Conservation (phyloP, 116 monocot genomes). For the Cymodocea nodosa region DNA sequence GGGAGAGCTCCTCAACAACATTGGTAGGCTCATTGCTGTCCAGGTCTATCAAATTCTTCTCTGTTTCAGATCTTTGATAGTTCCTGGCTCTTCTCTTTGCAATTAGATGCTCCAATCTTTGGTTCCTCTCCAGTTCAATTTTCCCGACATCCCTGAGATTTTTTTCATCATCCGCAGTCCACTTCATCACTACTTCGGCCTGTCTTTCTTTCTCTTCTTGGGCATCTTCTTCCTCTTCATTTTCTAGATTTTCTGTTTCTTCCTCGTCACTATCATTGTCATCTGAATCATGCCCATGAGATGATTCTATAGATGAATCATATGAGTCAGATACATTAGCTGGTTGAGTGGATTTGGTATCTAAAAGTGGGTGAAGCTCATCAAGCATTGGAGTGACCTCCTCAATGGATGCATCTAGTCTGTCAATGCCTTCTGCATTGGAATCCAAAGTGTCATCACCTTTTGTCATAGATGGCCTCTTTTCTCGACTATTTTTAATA, state of each 20-base stretch:
- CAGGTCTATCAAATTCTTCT: slow-evolving; percentile 51
- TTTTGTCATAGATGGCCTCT: slow-evolving; percentile 8
- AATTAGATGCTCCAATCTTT: slow-evolving; percentile 63
- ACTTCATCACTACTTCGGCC: slow-evolving; percentile 18
- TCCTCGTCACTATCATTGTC: slow-evolving; percentile 1
- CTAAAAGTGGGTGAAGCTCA: slow-evolving; percentile 70
- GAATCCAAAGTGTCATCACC: slow-evolving; percentile 17
- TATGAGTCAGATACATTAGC: slow-evolving; percentile 16
- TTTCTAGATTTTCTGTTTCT: neutral
- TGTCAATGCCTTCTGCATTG: slow-evolving; percentile 29
- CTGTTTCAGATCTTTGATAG: slow-evolving; percentile 25
- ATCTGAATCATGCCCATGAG: slow-evolving; percentile 9
- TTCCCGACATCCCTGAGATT: slow-evolving; percentile 62
- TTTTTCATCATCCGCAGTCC: slow-evolving; percentile 73
- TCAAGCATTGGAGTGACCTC: slow-evolving; percentile 58
- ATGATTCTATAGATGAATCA: slow-evolving; percentile 6
- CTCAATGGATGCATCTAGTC: slow-evolving; percentile 44
- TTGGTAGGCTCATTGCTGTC: slow-evolving; percentile 20
- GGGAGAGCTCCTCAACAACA: slow-evolving; percentile 25
- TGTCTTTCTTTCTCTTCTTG: neutral
- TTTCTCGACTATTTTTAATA: neutral
- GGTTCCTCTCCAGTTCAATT: slow-evolving; percentile 67
- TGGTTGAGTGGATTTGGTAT: slow-evolving; percentile 15
- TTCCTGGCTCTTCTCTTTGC: slow-evolving; percentile 62
- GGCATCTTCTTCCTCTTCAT: slow-evolving; percentile 1